Conservation (phyloP, 2,329 filamentous ascomycete genomes). For the Metarhizium album region DNA sequence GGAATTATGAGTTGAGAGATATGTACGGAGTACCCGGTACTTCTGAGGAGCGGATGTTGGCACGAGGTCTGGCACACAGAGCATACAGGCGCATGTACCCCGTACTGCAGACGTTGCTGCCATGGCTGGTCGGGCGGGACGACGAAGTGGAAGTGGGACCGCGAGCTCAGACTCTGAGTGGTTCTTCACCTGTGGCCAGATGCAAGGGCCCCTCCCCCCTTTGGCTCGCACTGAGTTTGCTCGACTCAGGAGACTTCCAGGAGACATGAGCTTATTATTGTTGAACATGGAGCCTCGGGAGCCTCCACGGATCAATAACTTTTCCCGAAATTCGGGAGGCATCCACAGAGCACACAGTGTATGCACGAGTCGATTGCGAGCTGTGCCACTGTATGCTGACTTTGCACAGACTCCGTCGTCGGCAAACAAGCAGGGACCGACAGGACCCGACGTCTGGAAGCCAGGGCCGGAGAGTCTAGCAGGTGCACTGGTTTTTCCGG, state of each 20-base stretch:
- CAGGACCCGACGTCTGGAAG: neutral
- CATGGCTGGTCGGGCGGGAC: neutral
- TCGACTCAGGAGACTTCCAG: neutral
- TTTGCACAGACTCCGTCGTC: too few relatives aligned
- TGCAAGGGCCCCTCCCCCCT: conserved; percentile 1
- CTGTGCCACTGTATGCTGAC: too few relatives aligned
- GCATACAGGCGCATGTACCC: too few relatives aligned
- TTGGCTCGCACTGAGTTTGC: neutral
- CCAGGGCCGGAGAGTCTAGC: too few relatives aligned
- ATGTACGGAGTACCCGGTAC: too few relatives aligned
- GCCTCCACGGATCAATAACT: neutral
- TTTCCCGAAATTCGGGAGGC: too few relatives aligned
- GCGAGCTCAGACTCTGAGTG: neutral
- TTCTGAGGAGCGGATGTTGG: too few relatives aligned
- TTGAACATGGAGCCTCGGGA: neutral
- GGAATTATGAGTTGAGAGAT: neutral
- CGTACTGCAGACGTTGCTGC: neutral
- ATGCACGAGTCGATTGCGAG: too few relatives aligned
- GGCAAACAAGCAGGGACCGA: neutral
- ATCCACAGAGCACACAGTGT: neutral
- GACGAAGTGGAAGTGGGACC: neutral
- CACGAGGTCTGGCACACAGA: too few relatives aligned
- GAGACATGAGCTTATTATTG: too few relatives aligned
- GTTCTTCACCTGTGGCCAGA: neutral
- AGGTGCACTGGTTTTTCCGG: neutral